phyloP scores from a whole-genome alignment of 1,284 basidiomycete species.

The Austroboletus niveus region DNA sequence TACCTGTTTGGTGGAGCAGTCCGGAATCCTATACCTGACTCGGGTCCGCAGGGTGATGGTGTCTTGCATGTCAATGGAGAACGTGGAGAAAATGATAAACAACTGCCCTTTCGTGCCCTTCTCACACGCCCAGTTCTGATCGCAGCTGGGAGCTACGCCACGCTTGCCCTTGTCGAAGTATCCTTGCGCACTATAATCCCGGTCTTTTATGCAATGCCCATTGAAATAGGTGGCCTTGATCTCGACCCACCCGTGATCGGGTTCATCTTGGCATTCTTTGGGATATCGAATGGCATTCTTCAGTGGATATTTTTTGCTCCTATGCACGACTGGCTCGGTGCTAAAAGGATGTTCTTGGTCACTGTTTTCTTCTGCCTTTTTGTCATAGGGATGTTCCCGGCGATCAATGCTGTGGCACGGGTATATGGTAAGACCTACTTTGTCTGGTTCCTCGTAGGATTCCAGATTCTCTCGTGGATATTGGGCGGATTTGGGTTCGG shows the following conservation, averaged over 20 bases:
- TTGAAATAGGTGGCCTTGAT: conserved; percentile 41
- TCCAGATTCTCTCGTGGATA: conserved; percentile 36
- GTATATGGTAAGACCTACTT: conserved; percentile 11
- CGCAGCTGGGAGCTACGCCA: conserved; percentile 42
- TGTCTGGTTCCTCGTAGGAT: conserved; percentile 36
- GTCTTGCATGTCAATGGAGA: background rate
- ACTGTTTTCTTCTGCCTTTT: conserved; percentile 33
- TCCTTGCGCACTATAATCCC: conserved; percentile 40
- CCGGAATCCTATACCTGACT: background rate
- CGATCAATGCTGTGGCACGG: conserved; percentile 37
- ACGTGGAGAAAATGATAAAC: conserved; percentile 14
- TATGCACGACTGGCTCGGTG: conserved; percentile 40
- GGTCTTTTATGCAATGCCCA: conserved; percentile 44
- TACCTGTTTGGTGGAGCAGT: conserved; percentile 18
- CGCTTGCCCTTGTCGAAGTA: conserved; percentile 40
- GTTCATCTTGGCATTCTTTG: conserved; percentile 37
- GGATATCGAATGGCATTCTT: conserved; percentile 39
- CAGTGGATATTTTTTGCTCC: conserved; percentile 41
- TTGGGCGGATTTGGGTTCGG: background rate
- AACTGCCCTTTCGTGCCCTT: conserved; percentile 35
- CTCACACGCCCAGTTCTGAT: conserved; percentile 38
- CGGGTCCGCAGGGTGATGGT: background rate
- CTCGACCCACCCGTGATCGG: conserved; percentile 43
- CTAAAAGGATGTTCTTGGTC: conserved; percentile 36
- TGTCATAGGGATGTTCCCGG: conserved; percentile 40